Percentiles rank a stretch among this genome's conserved stretches.
Evolutionary conservation across 73 alveolate genomes (phyloP).

Genomic region (Vitrella brassicaformis): DNA sequence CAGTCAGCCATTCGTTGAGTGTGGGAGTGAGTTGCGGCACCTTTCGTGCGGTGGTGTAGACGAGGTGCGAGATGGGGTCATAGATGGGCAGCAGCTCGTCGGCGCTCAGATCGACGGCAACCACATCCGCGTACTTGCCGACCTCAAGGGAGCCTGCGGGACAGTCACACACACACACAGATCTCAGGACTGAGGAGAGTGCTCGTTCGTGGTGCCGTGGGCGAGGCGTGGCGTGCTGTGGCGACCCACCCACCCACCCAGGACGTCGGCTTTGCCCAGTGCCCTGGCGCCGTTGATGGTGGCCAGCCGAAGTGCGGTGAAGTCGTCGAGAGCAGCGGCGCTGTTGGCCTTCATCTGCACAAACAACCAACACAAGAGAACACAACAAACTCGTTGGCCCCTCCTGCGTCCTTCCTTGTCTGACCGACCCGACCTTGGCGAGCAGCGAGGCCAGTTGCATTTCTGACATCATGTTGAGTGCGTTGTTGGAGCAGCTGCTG

Average conservation of each 20-base stretch:
- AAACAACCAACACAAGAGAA: too few relatives aligned
- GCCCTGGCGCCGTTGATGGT: conserved; percentile 24
- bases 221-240: not conserved
- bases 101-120: conserved; percentile 17
- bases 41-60: conserved; percentile 17
- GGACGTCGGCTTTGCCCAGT: not conserved
- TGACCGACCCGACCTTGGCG: conserved; percentile 16
- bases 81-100: conserved; percentile 11
- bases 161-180: not conserved
- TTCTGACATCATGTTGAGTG: conserved; percentile 48
- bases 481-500: conserved; percentile 60
- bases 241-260: not conserved
- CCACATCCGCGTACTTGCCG: conserved; percentile 23
- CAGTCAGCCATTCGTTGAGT: not conserved
- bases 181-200: not conserved
- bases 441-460: conserved; percentile 49
- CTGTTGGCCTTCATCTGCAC: too few relatives aligned
- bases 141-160: not conserved
- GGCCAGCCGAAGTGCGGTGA: conserved; percentile 13
- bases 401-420: too few relatives aligned
- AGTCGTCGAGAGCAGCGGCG: conserved; percentile 8
- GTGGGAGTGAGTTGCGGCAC: not conserved
- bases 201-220: not conserved
- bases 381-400: too few relatives aligned
- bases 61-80: conserved; percentile 17